Evolutionary conservation across 257 asterid species (phyloP).

Genomic region (Salvia miltiorrhiza): DNA sequence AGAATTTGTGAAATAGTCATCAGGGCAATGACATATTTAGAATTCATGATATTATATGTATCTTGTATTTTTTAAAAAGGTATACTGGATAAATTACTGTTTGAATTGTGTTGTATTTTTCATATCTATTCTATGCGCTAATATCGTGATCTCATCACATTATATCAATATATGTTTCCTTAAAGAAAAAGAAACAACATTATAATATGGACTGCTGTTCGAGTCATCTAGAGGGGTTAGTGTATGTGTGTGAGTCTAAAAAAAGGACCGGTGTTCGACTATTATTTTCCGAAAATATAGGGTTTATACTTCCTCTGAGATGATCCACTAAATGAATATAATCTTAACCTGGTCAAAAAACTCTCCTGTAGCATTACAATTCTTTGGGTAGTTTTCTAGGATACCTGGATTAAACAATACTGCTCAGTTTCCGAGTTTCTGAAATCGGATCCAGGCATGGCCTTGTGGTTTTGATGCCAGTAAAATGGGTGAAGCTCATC

Average conservation of each 20-base stretch:
- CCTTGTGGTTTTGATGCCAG: background rate
- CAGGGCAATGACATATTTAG: background rate
- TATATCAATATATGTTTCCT: background rate
- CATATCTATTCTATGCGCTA: background rate
- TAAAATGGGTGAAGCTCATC: slow-evolving; percentile 1
- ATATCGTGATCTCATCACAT: background rate
- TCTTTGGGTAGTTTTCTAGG: background rate
- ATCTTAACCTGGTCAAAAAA: background rate
- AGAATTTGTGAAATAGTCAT: background rate
- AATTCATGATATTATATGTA: background rate
- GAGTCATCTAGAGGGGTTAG: too few species aligned
- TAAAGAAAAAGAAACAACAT: background rate
- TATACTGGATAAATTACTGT: background rate
- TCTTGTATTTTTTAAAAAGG: too few species aligned
- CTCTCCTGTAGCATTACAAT: background rate
- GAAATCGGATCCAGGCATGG: background rate
- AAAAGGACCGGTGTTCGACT: background rate
- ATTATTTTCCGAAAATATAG: background rate
- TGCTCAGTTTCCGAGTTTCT: background rate
- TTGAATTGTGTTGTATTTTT: background rate
- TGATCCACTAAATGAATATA: background rate
- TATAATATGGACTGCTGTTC: background rate
- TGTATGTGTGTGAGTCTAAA: too few species aligned
- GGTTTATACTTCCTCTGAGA: background rate
- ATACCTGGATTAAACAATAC: background rate